phyloP scores from a whole-genome alignment of 106 monocot species.

The Allium fistulosum region DNA sequence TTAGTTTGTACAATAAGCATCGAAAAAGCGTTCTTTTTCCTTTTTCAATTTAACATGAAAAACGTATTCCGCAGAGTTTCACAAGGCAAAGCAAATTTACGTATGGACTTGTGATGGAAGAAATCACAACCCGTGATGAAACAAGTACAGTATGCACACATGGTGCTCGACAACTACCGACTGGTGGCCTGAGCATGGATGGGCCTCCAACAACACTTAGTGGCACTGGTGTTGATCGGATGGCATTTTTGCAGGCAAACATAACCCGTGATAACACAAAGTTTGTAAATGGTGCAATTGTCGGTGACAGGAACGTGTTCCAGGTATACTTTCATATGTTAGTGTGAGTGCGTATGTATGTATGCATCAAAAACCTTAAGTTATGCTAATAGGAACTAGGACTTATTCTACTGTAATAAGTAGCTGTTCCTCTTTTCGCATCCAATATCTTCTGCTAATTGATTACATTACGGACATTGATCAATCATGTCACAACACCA shows the following conservation, averaged over 20 bases:
- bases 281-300: conserved; percentile 86
- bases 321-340: conserved; percentile 42
- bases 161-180: conserved; percentile 68
- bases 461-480: no score
- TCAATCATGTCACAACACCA: no score
- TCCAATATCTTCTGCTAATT: no score
- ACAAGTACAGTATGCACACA: conserved; percentile 85
- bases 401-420: no score
- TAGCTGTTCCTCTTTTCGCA: no score
- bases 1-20: conserved; percentile 4
- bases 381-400: no score
- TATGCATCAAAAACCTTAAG: no score
- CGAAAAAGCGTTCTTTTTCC: no score
- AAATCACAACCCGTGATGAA: conserved; percentile 95
- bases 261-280: conserved; percentile 94
- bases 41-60: background rate
- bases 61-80: conserved; percentile 44
- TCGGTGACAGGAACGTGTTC: conserved; percentile 90
- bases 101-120: conserved; percentile 86
- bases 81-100: conserved; percentile 95
- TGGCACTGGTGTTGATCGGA: conserved; percentile 81
- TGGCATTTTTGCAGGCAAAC: conserved; percentile 86
- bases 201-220: conserved; percentile 98
- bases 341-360: background rate
- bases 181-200: conserved; percentile 80